phyloP scores from a whole-genome alignment of 495 filamentous ascomycete species.

The Penicillium salamii region DNA sequence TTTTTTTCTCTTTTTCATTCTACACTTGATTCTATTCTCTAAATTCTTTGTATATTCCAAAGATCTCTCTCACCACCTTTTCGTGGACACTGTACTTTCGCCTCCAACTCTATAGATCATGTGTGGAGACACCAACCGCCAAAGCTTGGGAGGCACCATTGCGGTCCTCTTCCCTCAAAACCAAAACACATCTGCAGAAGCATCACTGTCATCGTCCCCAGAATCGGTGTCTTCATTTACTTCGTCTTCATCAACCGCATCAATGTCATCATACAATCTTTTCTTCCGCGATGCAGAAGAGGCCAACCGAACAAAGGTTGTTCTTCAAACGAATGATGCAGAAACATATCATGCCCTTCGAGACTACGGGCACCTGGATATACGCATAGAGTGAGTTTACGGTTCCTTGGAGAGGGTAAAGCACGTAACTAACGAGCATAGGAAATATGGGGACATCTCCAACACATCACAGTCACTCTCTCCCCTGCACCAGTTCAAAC shows the following conservation, averaged over 20 bases:
- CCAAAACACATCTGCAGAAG: constrained; percentile 12
- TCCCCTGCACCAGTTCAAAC: constrained; percentile 26
- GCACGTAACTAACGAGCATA: constrained; percentile 12
- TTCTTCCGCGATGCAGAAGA: constrained; percentile 30
- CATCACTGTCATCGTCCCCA: constrained; percentile 30
- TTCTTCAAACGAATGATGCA: constrained; percentile 28
- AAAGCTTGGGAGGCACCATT: constrained; percentile 25
- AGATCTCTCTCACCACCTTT: no score
- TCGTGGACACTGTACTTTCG: no score
- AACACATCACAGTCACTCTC: background rate
- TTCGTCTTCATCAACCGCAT: constrained; percentile 11
- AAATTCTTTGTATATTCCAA: constrained; percentile 1
- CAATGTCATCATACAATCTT: constrained; percentile 32
- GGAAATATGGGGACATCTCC: constrained; percentile 38
- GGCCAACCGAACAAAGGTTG: constrained; percentile 20
- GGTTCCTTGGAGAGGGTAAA: background rate
- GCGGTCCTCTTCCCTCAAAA: constrained; percentile 24
- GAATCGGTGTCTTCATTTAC: constrained; percentile 18
- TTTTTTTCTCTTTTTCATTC: background rate
- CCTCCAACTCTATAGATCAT: no score
- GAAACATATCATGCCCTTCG: constrained; percentile 17
- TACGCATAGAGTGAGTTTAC: constrained; percentile 37
- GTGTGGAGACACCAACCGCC: constrained; percentile 25
- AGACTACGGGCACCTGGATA: constrained; percentile 17
- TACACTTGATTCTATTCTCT: no score